Evolutionary conservation across 1,284 basidiomycete species (phyloP), one percentile per base, ranked within the genome.

Genomic region (Cutaneotrichosporon arboriforme): DNA sequence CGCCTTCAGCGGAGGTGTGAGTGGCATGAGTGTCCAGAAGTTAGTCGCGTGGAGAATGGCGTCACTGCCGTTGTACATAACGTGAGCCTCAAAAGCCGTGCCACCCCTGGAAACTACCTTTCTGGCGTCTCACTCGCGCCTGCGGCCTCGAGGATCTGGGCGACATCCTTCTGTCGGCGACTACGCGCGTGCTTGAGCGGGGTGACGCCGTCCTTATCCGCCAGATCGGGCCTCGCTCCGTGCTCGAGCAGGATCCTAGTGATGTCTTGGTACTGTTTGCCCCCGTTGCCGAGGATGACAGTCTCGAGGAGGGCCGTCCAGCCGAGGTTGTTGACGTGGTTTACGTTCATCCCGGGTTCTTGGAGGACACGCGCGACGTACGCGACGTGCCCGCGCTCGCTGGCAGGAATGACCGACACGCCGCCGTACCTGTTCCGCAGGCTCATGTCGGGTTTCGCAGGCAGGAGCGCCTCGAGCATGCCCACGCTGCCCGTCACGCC

Each of bases 231-330:
- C 17, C 47, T 20, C 1, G 53, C 53, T 3, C 49, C 53, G 2
- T 33, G 10, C 1, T n/a, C 53, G 5, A 55, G 39, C 15, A 55
- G 37, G 31, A 55, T 55, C 10, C n/a, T 1, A 10, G 44, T 36
- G 20, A 55, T 55, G 26, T 55, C 46, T 1, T 31, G 34, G 21
- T 51, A 38, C 37, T 8, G 31, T 21, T 39, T 20, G 5, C 40
- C n/a, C 12, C 54, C 54, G n/a, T 55, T 46, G n/a, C 54, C 49
- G 36, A 55, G 49, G 10, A 55, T 55, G 34, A 55, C 54, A 1
- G 45, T 35, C 35, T 55, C 54, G 5, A 55, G 45, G 15, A 55
- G 33, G 2, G 54, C 54, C 35, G 54, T 55, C 54, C 54, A 55
- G 5, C 49, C 49, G 13, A 55, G 49, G 36, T 55, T 20, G 26